Conservation (phyloP, 805 yeast genomes). For the Candida koratica region DNA sequence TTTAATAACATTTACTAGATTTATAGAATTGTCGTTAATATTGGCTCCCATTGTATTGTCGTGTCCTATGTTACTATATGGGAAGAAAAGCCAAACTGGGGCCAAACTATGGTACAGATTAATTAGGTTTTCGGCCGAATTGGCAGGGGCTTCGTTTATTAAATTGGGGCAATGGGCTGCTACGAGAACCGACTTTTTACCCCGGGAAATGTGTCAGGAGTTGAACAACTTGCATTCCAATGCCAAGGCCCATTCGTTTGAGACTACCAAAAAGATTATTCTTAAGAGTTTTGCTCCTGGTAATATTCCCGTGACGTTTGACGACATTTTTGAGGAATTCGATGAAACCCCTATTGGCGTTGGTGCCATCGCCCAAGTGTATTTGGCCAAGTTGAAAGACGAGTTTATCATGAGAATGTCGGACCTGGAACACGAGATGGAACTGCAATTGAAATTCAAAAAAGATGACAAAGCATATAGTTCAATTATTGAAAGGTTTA, state of each 20-base stretch:
- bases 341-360: constrained; percentile 78
- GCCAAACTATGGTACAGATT: constrained; percentile 66
- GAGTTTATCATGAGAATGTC: constrained; percentile 38
- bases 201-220: constrained; percentile 71
- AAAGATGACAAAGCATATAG: constrained; percentile 12
- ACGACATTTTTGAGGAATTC: constrained; percentile 79
- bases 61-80: constrained; percentile 64
- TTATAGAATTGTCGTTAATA: constrained; percentile 59
- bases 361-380: constrained; percentile 98
- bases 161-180: constrained; percentile 99
- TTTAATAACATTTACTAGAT: constrained; percentile 59
- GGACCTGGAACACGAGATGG: constrained; percentile 22
- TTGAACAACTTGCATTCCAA: constrained; percentile 77
- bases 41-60: constrained; percentile 66
- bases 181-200: constrained; percentile 89
- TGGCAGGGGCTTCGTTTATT: constrained; percentile 89
- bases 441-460: constrained; percentile 14
- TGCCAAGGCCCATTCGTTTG: constrained; percentile 67
- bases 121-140: constrained; percentile 64
- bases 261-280: constrained; percentile 55
- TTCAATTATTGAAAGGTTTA: constrained; percentile 27
- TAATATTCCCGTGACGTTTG: constrained; percentile 40
- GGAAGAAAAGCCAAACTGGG: constrained; percentile 48
- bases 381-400: constrained; percentile 59
- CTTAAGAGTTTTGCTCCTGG: constrained; percentile 46